These are phyloP conservation scores for Fusarium phyllophilum DNA, from an alignment of 2,329 filamentous ascomycete species.

Conservation along the genomic window DNA sequence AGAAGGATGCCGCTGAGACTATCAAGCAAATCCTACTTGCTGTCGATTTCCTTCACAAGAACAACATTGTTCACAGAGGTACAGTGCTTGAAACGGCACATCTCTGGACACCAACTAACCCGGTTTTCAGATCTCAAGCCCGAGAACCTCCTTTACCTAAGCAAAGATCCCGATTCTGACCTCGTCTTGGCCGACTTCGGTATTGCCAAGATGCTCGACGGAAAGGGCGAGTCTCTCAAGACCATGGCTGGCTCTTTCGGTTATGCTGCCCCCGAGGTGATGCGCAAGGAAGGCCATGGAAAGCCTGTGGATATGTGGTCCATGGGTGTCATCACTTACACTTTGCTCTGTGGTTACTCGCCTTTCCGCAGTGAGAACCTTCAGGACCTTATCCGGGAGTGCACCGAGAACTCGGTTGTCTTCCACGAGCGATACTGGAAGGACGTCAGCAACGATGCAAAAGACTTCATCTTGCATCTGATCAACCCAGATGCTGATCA, in stretches of 20 bases:
- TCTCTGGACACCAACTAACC: conserved; percentile 6
- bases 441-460: conserved; percentile 94
- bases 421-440: conserved; percentile 99
- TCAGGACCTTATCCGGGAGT: conserved; percentile 93
- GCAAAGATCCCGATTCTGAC: conserved; percentile 78
- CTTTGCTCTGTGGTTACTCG: conserved; percentile 95
- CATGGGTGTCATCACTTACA: conserved; percentile 98
- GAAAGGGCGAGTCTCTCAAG: conserved; percentile 88
- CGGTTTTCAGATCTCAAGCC: conserved; percentile 84
- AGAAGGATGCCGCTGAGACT: conserved; percentile 96
- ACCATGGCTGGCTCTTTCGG: conserved; percentile 99
- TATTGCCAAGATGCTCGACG: conserved; percentile 97
- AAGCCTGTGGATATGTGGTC: conserved; percentile 99
- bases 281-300: conserved; percentile 96
- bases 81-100: conserved; percentile 33
- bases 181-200: conserved; percentile 97
- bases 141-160: conserved; percentile 95
- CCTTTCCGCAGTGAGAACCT: conserved; percentile 97
- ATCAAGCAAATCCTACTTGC: conserved; percentile 94
- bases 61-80: conserved; percentile 97
- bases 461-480: conserved; percentile 88
- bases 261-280: conserved; percentile 96
- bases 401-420: conserved; percentile 81
- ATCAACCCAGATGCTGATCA: conserved; percentile 81
- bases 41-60: conserved; percentile 92